Evolutionary conservation across 1,139 yeast species (phyloP).

Genomic region (Lodderomyces orthopsilosis): DNA sequence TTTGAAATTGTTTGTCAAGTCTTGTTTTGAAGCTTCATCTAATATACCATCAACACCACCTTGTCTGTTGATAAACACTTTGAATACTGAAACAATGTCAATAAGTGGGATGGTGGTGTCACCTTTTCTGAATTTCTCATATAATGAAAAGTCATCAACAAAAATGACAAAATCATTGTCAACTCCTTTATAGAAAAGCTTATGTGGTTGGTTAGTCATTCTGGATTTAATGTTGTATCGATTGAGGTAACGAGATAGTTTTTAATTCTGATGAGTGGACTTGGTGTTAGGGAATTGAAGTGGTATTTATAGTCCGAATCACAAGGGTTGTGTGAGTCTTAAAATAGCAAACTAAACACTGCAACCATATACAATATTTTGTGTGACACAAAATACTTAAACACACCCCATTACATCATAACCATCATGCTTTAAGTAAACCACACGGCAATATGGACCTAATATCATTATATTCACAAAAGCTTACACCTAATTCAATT

Average conservation of each 20-base stretch:
- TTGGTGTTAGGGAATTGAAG: too few relatives aligned
- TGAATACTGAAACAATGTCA: conserved; percentile 62
- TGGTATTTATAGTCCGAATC: background rate
- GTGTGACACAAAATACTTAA: background rate
- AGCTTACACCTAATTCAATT: too few relatives aligned
- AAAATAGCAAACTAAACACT: conserved; percentile 1
- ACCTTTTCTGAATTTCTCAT: conserved; percentile 49
- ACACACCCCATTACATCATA: background rate
- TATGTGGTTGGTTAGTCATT: conserved; percentile 28
- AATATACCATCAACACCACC: conserved; percentile 73
- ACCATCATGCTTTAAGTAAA: background rate
- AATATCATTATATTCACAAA: too few relatives aligned
- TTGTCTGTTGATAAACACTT: conserved; percentile 56
- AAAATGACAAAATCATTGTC: conserved; percentile 64
- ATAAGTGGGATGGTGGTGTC: conserved; percentile 57
- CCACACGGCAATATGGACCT: too few relatives aligned
- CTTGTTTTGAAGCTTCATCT: conserved; percentile 69
- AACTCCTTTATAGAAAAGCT: conserved; percentile 64
- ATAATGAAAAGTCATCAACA: conserved; percentile 52
- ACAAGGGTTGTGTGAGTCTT: background rate
- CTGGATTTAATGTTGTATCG: conserved; percentile 10
- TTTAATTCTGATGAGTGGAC: too few relatives aligned
- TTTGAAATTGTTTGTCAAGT: conserved; percentile 67
- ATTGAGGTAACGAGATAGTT: background rate
- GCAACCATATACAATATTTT: too few relatives aligned